These are phyloP conservation scores for Citrullus colocynthis DNA, from an alignment of 306 rosid genomes.

Conservation along the genomic window DNA sequence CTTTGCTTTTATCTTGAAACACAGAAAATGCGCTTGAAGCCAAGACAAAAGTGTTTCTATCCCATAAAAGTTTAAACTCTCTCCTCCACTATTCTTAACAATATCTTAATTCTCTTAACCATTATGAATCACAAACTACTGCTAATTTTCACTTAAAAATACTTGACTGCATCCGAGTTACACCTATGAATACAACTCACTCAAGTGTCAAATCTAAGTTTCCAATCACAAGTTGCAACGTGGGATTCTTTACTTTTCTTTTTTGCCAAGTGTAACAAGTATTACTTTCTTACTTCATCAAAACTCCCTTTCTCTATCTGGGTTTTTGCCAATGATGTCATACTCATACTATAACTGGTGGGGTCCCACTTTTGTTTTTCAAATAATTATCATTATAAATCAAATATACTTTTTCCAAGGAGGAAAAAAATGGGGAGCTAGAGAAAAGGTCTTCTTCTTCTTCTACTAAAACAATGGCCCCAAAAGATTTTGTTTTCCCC, in stretches of 20 bases:
- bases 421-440: neutral
- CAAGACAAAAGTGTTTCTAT: constrained; percentile 3
- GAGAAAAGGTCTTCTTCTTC: neutral
- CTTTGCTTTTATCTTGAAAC: neutral
- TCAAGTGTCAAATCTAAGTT: no score
- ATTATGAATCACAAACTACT: constrained; percentile 4
- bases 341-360: neutral
- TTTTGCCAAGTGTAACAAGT: no score
- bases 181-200: no score
- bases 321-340: neutral
- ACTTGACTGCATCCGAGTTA: no score
- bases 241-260: no score
- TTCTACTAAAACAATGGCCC: constrained; percentile 8
- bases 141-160: neutral
- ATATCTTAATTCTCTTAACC: neutral
- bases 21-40: neutral
- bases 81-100: neutral
- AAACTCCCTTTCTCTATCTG: neutral
- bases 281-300: neutral
- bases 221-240: no score
- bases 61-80: neutral
- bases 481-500: constrained; percentile 5
- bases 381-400: neutral
- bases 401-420: neutral
- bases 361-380: neutral